A percentile compares a stretch with the other conserved stretches of the same genome.
Evolutionary conservation across 805 yeast species (phyloP).

Genomic region (Blastobotrys chiropterorum): DNA sequence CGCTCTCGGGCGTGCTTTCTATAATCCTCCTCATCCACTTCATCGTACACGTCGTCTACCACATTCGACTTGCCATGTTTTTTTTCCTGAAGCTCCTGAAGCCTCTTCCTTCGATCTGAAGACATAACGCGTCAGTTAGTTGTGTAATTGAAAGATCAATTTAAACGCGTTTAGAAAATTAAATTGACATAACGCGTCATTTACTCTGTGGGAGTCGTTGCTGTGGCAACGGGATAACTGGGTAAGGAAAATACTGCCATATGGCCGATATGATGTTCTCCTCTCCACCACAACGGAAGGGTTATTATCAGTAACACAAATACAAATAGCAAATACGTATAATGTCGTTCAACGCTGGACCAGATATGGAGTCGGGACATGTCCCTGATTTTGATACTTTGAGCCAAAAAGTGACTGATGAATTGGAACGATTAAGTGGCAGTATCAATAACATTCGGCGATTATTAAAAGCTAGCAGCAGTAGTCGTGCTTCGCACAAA

Average conservation of each 20-base stretch:
- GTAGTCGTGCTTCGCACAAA: conserved; percentile 1
- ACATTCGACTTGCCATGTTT: not conserved
- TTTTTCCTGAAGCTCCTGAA: not conserved
- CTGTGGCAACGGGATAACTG: not conserved
- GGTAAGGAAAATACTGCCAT: not conserved
- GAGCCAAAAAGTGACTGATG: conserved; percentile 12
- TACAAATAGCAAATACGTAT: no score
- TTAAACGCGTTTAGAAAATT: not conserved
- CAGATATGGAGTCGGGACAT: not conserved
- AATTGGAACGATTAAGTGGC: conserved; percentile 13
- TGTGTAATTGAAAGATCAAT: not conserved
- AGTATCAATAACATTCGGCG: conserved; percentile 13
- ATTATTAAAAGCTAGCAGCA: conserved; percentile 8
- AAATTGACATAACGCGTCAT: not conserved
- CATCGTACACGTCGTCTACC: conserved; percentile 66
- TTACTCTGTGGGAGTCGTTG: not conserved
- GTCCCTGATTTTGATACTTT: conserved; percentile 12
- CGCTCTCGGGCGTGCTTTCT: conserved; percentile 73
- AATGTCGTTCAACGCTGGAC: conserved; percentile 6
- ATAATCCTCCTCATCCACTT: conserved; percentile 75
- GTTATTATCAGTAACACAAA: not conserved
- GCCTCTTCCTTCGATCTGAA: not conserved
- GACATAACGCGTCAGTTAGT: no score
- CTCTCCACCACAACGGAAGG: not conserved
- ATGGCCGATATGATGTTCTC: no score